Evolutionary conservation across 495 filamentous ascomycete genomes (phyloP), one percentile per base, ranked within the genome.

Genomic region (Lasiosphaeria hispida): DNA sequence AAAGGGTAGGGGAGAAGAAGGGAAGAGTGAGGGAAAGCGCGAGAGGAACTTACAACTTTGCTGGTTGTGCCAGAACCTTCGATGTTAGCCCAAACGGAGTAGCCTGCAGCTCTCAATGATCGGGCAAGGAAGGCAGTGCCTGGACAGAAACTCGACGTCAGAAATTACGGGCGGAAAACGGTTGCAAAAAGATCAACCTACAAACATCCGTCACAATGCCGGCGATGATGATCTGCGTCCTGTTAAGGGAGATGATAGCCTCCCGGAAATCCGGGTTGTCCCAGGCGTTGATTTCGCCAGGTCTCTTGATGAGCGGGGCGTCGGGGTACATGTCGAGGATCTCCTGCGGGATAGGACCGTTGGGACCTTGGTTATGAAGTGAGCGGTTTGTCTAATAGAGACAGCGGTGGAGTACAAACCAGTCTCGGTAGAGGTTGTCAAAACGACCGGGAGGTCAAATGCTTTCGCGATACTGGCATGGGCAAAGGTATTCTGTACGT

Each of bases 231-330:
- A 91, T 73, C 66, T 92, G 88, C 40, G 78, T 85, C 69, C 83
- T 86, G 51, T 82, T 82, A 1, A 85, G 80, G 3, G 85, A 85
- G 38, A 70, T 67, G 48, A 92, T 80, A 14, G 89, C 88, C 4
- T 73, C 75, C 8, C 82, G 79, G 77, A 92, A 90, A 0, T 89
- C 84, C 3, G 75, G 49, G 62, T 90, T 90, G 66, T 92, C 89
- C 88, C 88, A 92, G 4, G 89, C 89, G 60, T 92, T 79, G 61
- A 91, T 88, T 63, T 92, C 88, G 36, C 89, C 89, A 53, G 87
- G 77, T 37, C 89, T 84, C 57, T 74, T 77, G 67, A 92, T 82
- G 14, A 89, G 70, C 2, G 86, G 81, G 9, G 86, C 82, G 34
- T 81, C 76, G 30, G 88, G 88, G 65, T 87, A 85, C 83, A 87